These are phyloP conservation scores for Ganoderma sp. DNA, from an alignment of 1,284 basidiomycete species.

Conservation along the genomic window DNA sequence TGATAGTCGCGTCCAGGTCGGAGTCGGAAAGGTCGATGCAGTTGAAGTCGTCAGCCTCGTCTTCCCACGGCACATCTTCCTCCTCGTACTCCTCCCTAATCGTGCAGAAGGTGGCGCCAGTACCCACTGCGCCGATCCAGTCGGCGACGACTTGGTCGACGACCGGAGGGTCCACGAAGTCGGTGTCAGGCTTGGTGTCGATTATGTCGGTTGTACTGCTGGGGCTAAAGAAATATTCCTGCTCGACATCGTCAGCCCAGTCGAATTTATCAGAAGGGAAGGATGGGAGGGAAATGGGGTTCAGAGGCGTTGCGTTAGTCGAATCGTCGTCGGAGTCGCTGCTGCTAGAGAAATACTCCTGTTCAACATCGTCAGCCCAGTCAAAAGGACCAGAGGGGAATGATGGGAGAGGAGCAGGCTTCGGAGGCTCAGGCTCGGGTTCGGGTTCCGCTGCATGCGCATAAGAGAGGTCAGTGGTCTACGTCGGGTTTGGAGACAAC, in stretches of 20 bases:
- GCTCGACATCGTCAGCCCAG: conserved; percentile 5
- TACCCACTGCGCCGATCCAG: background rate
- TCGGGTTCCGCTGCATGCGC: background rate
- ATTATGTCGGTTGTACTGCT: background rate
- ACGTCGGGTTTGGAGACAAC: too few species aligned
- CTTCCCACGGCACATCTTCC: background rate
- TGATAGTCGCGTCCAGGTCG: background rate
- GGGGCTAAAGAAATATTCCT: background rate
- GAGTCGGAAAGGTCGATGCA: background rate
- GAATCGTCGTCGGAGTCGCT: too few species aligned
- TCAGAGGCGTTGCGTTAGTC: too few species aligned
- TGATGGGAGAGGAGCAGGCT: background rate
- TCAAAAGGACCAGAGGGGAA: conserved; percentile 1
- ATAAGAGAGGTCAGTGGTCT: background rate
- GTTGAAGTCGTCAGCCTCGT: background rate
- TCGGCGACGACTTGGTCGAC: background rate
- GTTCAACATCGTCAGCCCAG: conserved; percentile 7
- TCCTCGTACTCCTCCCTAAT: background rate
- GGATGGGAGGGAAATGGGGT: background rate
- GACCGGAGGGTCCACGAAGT: background rate
- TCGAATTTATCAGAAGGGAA: background rate
- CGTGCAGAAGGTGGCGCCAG: background rate
- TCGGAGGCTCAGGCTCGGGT: background rate
- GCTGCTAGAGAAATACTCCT: background rate
- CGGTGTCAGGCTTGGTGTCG: background rate